A percentile compares a stretch with the other conserved stretches of the same genome.
Conservation (phyloP, 139 green algal species). For the Picochlorum sp. region DNA sequence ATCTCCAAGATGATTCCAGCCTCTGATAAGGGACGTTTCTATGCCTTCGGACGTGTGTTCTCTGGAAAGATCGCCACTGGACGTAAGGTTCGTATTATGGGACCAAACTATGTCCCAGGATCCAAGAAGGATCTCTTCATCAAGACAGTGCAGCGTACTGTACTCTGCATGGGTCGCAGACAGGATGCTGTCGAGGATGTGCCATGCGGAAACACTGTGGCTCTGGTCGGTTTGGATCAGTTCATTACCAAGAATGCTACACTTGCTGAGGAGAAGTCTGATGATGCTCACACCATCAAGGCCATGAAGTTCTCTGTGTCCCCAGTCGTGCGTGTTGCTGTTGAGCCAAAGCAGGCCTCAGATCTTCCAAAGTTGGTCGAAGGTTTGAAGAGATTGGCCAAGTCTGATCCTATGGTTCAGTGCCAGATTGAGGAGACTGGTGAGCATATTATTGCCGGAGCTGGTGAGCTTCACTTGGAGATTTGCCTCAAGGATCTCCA, state of each 20-base stretch:
- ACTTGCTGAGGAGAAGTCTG: conserved; percentile 73
- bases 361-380: conserved; percentile 99
- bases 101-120: conserved; percentile 95
- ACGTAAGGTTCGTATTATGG: conserved; percentile 98
- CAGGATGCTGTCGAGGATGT: conserved; percentile 98
- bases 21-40: conserved; percentile 96
- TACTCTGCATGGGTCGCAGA: conserved; percentile 96
- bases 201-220: conserved; percentile 96
- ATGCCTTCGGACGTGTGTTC: conserved; percentile 97
- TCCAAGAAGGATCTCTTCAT: conserved; percentile 99
- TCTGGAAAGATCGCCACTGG: conserved; percentile 77
- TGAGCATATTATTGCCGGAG: conserved; percentile 97
- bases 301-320: conserved; percentile 99
- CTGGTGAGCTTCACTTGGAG: conserved; percentile 95
- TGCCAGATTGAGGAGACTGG: conserved; percentile 97
- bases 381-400: conserved; percentile 93
- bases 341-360: conserved; percentile 88
- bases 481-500: conserved; percentile 99
- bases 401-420: conserved; percentile 98
- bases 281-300: conserved; percentile 94
- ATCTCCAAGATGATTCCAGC: conserved; percentile 99
- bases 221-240: conserved; percentile 95
- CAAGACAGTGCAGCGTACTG: conserved; percentile 98
- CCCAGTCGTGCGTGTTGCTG: conserved; percentile 86
- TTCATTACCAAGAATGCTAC: conserved; percentile 99